Evolutionary conservation across 345 rosid species (phyloP).

Genomic region (Draba incana): DNA sequence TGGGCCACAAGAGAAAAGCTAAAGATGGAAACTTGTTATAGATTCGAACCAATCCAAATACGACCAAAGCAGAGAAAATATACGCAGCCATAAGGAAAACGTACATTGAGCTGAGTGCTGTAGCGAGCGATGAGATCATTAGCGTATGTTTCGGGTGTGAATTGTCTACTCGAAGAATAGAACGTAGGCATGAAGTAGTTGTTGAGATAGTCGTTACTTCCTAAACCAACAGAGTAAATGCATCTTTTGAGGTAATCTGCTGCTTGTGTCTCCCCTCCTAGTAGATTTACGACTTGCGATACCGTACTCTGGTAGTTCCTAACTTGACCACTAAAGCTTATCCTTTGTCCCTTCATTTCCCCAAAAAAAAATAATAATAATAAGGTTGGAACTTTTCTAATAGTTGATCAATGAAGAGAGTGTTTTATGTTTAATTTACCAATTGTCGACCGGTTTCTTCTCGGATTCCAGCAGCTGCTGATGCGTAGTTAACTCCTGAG

Average conservation of each 20-base stretch:
- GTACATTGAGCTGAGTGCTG: slow-evolving; percentile 62
- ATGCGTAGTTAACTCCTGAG: slow-evolving; percentile 58
- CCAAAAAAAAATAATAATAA: neutral
- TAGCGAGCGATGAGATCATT: slow-evolving; percentile 63
- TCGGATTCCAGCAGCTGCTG: slow-evolving; percentile 59
- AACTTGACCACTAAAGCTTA: slow-evolving; percentile 59
- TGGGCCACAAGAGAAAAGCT: slow-evolving; percentile 2
- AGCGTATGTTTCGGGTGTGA: slow-evolving; percentile 69
- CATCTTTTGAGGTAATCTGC: slow-evolving; percentile 69
- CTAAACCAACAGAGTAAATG: slow-evolving; percentile 77
- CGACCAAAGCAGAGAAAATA: neutral
- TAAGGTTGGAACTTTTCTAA: neutral
- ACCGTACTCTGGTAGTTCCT: slow-evolving; percentile 69
- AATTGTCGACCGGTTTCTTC: slow-evolving; percentile 53
- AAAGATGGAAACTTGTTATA: neutral
- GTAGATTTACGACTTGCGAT: slow-evolving; percentile 56
- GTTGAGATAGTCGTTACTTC: slow-evolving; percentile 95
- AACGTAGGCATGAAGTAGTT: slow-evolving; percentile 85
- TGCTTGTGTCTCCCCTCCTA: slow-evolving; percentile 61
- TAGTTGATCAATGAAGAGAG: neutral
- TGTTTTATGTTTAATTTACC: slow-evolving; percentile 21
- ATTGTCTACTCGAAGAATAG: slow-evolving; percentile 62
- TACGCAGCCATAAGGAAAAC: neutral
- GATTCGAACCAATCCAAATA: slow-evolving; percentile 22
- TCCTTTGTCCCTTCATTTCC: slow-evolving; percentile 49